Conservation (phyloP, 1,139 yeast genomes). For the Schizosaccharomyces versatilis region DNA sequence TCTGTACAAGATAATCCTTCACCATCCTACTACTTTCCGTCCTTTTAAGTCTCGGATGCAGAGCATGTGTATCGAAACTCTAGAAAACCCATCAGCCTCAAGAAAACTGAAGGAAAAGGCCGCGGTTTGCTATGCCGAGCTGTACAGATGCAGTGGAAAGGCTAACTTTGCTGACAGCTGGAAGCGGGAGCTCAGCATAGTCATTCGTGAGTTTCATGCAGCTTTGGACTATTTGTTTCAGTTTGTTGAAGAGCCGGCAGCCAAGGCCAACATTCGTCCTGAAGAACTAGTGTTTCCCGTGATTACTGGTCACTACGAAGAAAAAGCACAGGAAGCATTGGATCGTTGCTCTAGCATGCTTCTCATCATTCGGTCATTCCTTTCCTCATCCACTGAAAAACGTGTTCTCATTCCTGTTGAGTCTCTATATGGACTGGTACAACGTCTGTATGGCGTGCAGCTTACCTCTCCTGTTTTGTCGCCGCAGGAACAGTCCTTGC, state of each 20-base stretch:
- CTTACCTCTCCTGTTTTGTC: not conserved
- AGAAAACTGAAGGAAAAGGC: constrained; percentile 4
- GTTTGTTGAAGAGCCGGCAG: constrained; percentile 4
- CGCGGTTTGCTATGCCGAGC: constrained; percentile 7
- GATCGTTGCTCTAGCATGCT: not conserved
- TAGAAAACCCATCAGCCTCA: constrained; percentile 4
- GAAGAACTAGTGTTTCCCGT: not conserved
- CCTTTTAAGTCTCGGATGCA: constrained; percentile 5
- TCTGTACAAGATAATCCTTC: constrained; percentile 1
- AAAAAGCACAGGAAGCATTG: not conserved
- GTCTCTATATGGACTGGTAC: not conserved
- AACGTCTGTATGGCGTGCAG: not conserved
- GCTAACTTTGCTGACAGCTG: constrained; percentile 7
- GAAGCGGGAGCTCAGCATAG: constrained; percentile 3
- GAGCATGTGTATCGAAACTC: not conserved
- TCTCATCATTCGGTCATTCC: not conserved
- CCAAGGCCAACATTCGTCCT: not conserved
- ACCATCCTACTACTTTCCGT: constrained; percentile 8
- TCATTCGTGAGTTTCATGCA: constrained; percentile 6
- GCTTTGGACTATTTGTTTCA: constrained; percentile 6
- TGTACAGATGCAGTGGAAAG: constrained; percentile 7
- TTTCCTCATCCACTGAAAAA: not conserved
- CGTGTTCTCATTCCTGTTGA: not conserved
- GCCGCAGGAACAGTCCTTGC: not conserved
- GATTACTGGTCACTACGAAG: not conserved